These are phyloP conservation scores for Theobroma grandiflorum DNA, from an alignment of 441 rosid species.

Conservation along the genomic window DNA sequence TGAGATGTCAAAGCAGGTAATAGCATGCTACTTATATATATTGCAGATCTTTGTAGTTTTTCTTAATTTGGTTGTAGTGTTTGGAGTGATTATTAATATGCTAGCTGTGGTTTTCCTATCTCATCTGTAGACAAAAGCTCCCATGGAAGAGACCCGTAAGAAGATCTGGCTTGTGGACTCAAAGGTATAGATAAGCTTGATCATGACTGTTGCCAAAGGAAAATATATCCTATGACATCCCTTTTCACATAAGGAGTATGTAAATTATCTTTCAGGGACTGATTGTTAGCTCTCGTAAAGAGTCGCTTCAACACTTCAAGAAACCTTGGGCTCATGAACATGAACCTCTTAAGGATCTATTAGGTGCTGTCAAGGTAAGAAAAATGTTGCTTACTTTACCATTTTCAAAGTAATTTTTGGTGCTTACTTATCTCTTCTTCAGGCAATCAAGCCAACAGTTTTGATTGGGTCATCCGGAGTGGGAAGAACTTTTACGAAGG, in stretches of 20 bases:
- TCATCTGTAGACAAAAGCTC: conserved; percentile 57
- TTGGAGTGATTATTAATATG: not conserved
- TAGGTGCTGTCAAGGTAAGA: conserved; percentile 77
- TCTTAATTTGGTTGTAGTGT: not conserved
- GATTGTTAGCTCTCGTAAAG: conserved; percentile 82
- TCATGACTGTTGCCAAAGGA: not conserved
- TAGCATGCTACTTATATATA: not conserved
- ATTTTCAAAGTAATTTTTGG: not conserved
- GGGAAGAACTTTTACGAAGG: conserved; percentile 85
- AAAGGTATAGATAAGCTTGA: conserved; percentile 51
- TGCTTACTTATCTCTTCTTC: conserved; percentile 22
- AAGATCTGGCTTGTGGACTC: conserved; percentile 98
- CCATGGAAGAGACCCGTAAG: conserved; percentile 79
- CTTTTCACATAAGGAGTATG: conserved; percentile 10
- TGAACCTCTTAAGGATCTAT: conserved; percentile 66
- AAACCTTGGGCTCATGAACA: conserved; percentile 96
- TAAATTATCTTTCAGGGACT: conserved; percentile 60
- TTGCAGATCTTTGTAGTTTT: not conserved
- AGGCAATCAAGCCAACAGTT: conserved; percentile 90
- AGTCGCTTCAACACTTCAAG: conserved; percentile 91
- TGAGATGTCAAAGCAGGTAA: conserved; percentile 82
- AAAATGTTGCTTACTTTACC: conserved; percentile 13
- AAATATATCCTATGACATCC: not conserved
- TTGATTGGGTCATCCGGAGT: conserved; percentile 92
- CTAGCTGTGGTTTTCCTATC: not conserved